phyloP scores from a whole-genome alignment of 768 basidiomycete genomes.

The Boletus sp. region DNA sequence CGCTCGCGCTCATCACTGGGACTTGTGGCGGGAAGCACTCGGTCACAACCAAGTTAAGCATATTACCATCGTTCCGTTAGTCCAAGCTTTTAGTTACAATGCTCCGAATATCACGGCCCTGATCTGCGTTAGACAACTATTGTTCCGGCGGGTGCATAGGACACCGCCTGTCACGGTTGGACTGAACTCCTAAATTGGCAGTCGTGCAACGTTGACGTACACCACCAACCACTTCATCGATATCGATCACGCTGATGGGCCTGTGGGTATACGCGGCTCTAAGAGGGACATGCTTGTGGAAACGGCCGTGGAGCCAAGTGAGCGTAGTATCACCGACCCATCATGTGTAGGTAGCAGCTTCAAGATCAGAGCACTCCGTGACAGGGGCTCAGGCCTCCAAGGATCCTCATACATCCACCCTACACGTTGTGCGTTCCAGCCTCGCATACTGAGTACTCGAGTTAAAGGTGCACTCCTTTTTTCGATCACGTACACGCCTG shows the following conservation, averaged over 20 bases:
- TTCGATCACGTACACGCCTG: conserved; percentile 4
- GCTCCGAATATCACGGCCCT: conserved; percentile 14
- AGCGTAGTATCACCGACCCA: not conserved
- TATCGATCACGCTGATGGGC: not conserved
- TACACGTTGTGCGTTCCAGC: conserved; percentile 16
- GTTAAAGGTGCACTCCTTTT: not conserved
- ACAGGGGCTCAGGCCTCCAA: not conserved
- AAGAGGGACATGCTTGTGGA: not conserved
- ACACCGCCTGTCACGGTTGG: not conserved
- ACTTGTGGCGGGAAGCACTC: not conserved
- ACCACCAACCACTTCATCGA: not conserved
- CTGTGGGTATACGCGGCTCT: not conserved
- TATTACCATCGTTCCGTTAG: not conserved
- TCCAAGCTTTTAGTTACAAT: not conserved
- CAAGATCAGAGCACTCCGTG: not conserved
- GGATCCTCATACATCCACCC: conserved; percentile 6
- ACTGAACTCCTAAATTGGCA: not conserved
- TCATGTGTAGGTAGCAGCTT: not conserved
- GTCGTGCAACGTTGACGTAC: not conserved
- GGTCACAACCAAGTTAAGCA: not conserved
- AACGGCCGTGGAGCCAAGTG: not conserved
- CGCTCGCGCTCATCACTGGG: not conserved
- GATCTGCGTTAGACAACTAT: conserved; percentile 8
- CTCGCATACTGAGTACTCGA: not conserved
- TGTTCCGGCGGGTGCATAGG: not conserved